Percentiles rank a stretch among this genome's conserved stretches.
These are phyloP conservation scores for Helianthus annuus DNA, from an alignment of 129 eudicot genomes.

Conservation along the genomic window HanXRQr2.0-SUNRISE NC_035436.2:56368451-56368950, in stretches of 20 bases:
- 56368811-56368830: slow-evolving; percentile 60
- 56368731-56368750: slow-evolving; percentile 37
- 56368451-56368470: too few species aligned
- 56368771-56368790: not conserved
- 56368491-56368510: too few species aligned
- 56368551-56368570: too few species aligned
- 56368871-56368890: slow-evolving; percentile 26
- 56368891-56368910: slow-evolving; percentile 22
- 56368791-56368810: slow-evolving; percentile 10
- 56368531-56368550: too few species aligned
- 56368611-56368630: too few species aligned
- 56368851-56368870: slow-evolving; percentile 49
- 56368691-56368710: slow-evolving; percentile 60
- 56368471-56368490: too few species aligned
- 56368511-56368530: too few species aligned
- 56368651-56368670: too few species aligned
- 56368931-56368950: slow-evolving; percentile 97
- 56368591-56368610: too few species aligned
- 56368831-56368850: slow-evolving; percentile 73
- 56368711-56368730: slow-evolving; percentile 77
- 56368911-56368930: slow-evolving; percentile 50
- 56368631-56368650: too few species aligned
- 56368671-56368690: slow-evolving; percentile 32
- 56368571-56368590: too few species aligned
- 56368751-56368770: slow-evolving; percentile 1